Percentiles rank a stretch among this genome's conserved stretches.
Conservation (phyloP, 164 flowering plant species). For the Stephania yunnanensis region DNA sequence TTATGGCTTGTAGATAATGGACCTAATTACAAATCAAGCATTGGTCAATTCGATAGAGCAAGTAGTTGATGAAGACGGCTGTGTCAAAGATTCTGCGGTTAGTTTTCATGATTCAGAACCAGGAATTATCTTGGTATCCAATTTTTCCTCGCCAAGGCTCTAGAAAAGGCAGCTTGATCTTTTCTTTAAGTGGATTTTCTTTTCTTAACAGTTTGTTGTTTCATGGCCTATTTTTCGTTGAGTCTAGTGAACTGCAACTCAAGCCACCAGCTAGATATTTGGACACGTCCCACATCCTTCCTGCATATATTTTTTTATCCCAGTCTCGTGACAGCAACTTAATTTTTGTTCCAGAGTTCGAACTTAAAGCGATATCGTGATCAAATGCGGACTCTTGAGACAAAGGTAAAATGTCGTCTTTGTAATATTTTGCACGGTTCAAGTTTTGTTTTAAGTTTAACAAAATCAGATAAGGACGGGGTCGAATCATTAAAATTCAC, state of each 20-base stretch:
- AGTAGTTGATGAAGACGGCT: slow-evolving; percentile 12
- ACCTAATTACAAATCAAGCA: slow-evolving; percentile 5
- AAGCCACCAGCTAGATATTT: background rate
- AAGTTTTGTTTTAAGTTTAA: background rate
- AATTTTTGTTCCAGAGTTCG: slow-evolving; percentile 47
- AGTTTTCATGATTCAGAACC: background rate
- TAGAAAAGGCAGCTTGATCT: background rate
- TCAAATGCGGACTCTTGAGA: slow-evolving; percentile 63
- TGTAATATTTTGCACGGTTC: background rate
- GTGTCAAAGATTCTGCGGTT: slow-evolving; percentile 14
- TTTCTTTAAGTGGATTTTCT: background rate
- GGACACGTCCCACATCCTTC: background rate
- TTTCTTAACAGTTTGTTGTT: background rate
- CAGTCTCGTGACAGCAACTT: background rate
- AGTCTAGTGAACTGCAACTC: background rate
- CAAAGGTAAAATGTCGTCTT: slow-evolving; percentile 39
- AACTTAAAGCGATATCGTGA: slow-evolving; percentile 53
- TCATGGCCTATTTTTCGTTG: background rate
- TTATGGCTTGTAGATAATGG: slow-evolving; percentile 13
- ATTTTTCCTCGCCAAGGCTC: background rate
- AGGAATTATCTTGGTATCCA: background rate
- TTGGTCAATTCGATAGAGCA: slow-evolving; percentile 9
- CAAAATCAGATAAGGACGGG: background rate
- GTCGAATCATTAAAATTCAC: background rate
- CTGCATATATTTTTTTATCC: background rate